These are phyloP conservation scores for Skeletonema costatum DNA, from an alignment of 108 stramenopile genomes.

Conservation along the genomic window DNA sequence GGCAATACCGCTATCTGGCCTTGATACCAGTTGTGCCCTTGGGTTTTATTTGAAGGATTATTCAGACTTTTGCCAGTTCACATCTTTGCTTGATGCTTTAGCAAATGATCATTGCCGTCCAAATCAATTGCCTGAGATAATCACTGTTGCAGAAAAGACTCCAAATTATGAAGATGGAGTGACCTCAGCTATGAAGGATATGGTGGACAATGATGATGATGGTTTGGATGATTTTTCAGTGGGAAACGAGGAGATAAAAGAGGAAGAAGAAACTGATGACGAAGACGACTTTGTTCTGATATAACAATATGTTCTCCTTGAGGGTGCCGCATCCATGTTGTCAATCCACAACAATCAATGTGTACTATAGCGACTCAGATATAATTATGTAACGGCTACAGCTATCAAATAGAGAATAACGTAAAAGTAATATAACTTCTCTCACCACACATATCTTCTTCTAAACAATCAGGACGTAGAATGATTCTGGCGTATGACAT, in stretches of 20 bases:
- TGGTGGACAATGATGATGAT: constrained; percentile 38
- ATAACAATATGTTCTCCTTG: background rate
- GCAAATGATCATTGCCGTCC: constrained; percentile 34
- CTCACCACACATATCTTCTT: no score
- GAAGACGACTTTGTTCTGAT: constrained; percentile 50
- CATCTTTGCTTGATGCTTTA: constrained; percentile 34
- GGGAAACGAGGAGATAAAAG: constrained; percentile 3
- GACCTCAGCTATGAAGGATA: constrained; percentile 56
- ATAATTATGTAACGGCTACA: background rate
- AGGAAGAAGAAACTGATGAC: constrained; percentile 23
- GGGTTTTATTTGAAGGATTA: constrained; percentile 83
- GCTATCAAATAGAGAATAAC: background rate
- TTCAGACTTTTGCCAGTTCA: constrained; percentile 63
- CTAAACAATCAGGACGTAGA: no score
- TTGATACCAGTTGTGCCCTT: constrained; percentile 88
- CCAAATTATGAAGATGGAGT: constrained; percentile 76
- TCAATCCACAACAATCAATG: background rate
- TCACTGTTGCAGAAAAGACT: constrained; percentile 65
- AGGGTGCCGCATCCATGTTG: background rate
- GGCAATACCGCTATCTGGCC: constrained; percentile 57
- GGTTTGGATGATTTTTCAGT: constrained; percentile 43
- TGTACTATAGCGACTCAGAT: background rate
- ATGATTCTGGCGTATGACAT: no score
- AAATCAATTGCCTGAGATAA: constrained; percentile 58
- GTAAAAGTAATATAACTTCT: no score